Evolutionary conservation across 2,329 filamentous ascomycete genomes (phyloP).

Genomic region (Diaporthe velutina): DNA sequence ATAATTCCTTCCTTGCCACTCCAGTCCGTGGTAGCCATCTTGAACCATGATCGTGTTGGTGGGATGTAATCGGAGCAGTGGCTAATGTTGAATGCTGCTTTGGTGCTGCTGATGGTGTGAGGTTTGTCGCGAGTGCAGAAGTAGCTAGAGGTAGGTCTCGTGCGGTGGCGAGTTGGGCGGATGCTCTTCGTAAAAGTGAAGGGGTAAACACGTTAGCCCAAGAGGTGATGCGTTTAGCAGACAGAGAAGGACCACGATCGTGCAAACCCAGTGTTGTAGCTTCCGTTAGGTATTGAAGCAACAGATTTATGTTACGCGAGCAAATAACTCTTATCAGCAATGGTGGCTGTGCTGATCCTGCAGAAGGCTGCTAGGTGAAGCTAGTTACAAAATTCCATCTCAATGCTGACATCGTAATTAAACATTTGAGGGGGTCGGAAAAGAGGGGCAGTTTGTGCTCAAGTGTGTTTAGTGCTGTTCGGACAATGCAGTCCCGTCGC

Average conservation of each 20-base stretch:
- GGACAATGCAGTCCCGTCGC: not conserved
- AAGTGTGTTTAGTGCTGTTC: not conserved
- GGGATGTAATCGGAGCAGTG: not conserved
- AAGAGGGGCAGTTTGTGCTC: not conserved
- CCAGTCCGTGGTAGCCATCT: constrained; percentile 13
- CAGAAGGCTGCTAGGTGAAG: not conserved
- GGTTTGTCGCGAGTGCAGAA: not conserved
- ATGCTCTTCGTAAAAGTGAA: not conserved
- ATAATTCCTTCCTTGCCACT: constrained; percentile 21
- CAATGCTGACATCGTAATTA: not conserved
- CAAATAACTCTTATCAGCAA: not conserved
- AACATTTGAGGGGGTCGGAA: not conserved
- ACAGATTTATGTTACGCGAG: not conserved
- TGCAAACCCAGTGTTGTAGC: not conserved
- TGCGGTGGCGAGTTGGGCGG: not conserved
- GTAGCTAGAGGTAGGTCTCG: not conserved
- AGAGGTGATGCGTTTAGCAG: not conserved
- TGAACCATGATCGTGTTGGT: not conserved
- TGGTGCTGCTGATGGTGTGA: not conserved
- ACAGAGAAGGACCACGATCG: not conserved
- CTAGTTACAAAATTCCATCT: not conserved
- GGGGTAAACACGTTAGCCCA: not conserved
- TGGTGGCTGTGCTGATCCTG: constrained; percentile 19
- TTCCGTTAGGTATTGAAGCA: not conserved
- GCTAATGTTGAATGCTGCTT: not conserved